Evolutionary conservation across 495 filamentous ascomycete species (phyloP).

Genomic region (Penicillium ochrochloron): DNA sequence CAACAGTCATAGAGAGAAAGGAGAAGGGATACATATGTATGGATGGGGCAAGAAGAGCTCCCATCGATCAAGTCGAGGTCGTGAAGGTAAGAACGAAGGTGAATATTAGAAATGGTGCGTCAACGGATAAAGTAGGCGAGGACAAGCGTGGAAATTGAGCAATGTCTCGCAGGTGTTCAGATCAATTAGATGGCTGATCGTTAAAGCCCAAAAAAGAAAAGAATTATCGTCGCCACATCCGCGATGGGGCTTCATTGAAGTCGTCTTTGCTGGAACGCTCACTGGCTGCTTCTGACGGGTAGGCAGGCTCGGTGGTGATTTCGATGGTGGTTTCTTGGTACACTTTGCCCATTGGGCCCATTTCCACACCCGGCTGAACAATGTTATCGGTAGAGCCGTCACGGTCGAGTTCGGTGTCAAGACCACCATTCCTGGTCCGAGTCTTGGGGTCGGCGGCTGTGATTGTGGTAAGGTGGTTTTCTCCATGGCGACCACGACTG

Average conservation of each 20-base stretch:
- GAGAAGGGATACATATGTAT: slow-evolving; percentile 4
- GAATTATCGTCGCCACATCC: slow-evolving; percentile 37
- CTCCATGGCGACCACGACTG: slow-evolving; percentile 38
- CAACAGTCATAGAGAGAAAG: slow-evolving; percentile 7
- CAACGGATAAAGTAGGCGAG: neutral
- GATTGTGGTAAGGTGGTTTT: slow-evolving; percentile 39
- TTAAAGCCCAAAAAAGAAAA: neutral
- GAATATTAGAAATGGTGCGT: slow-evolving; percentile 1
- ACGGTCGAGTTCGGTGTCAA: slow-evolving; percentile 28
- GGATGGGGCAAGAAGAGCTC: neutral
- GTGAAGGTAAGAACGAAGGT: neutral
- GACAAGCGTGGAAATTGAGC: slow-evolving; percentile 6
- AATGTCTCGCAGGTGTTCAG: neutral
- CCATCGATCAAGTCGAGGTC: slow-evolving; percentile 4
- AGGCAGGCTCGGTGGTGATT: slow-evolving; percentile 48
- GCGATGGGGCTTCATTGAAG: slow-evolving; percentile 23
- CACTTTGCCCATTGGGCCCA: slow-evolving; percentile 46
- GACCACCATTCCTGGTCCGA: slow-evolving; percentile 25
- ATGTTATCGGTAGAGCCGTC: slow-evolving; percentile 50
- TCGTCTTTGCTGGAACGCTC: slow-evolving; percentile 43
- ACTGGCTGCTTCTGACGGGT: slow-evolving; percentile 31
- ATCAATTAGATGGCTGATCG: neutral
- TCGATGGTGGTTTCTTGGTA: slow-evolving; percentile 54
- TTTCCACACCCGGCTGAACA: slow-evolving; percentile 39
- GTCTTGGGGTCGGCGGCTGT: slow-evolving; percentile 42